Evolutionary conservation across 805 yeast genomes (phyloP).

Genomic region (Kuraishia cidri): DNA sequence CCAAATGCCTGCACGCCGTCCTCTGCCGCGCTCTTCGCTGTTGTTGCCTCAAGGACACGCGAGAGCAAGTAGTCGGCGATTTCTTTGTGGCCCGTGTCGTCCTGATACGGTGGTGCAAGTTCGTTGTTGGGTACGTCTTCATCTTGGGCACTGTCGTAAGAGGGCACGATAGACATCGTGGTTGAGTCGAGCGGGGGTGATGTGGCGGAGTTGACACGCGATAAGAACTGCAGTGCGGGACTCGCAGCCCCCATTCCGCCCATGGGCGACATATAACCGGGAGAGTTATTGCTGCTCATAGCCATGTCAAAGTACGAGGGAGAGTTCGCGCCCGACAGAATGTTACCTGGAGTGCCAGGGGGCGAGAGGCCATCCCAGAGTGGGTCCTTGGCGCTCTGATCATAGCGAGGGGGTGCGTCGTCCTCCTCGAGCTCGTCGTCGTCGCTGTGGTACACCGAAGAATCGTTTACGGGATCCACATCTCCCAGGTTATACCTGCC

Average conservation of each 20-base stretch:
- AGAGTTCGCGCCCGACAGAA: constrained; percentile 11
- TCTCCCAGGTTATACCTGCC: too few species aligned
- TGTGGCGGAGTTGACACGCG: constrained; percentile 11
- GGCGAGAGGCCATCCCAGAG: background rate
- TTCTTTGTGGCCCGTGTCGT: background rate
- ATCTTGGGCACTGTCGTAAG: constrained; percentile 16
- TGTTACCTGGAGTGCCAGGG: background rate
- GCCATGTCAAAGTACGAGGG: background rate
- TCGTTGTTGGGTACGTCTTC: constrained; percentile 10
- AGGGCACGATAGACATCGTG: constrained; percentile 12
- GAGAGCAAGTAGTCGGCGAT: background rate
- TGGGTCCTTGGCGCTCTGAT: background rate
- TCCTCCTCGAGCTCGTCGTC: background rate
- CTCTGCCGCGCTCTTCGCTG: background rate
- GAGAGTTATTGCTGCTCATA: background rate
- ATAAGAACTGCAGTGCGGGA: constrained; percentile 12
- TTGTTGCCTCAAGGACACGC: background rate
- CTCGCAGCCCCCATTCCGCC: background rate
- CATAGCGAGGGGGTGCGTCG: background rate
- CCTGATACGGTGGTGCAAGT: constrained; percentile 3
- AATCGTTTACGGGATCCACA: too few species aligned
- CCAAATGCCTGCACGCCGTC: background rate
- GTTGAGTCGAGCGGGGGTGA: constrained; percentile 3
- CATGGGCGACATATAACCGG: background rate
- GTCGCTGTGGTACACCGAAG: background rate